These are phyloP conservation scores for Suillus tomentosus DNA, from an alignment of 768 basidiomycete genomes.

Conservation along the genomic window DNA sequence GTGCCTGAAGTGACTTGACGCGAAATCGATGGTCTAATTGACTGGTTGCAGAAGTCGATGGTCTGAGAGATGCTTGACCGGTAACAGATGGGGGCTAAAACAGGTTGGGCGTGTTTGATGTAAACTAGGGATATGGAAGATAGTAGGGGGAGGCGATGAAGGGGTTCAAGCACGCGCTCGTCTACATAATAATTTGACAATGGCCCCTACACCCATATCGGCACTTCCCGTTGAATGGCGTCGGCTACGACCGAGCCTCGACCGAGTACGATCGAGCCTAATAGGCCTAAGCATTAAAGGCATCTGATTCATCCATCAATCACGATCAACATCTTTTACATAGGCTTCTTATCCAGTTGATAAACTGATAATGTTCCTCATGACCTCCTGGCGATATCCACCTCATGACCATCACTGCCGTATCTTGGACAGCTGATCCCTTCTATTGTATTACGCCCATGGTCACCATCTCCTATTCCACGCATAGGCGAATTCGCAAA, in stretches of 20 bases:
- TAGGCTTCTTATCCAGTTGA: background rate
- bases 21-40: background rate
- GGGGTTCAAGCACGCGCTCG: slow-evolving; percentile 3
- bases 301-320: background rate
- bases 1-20: background rate
- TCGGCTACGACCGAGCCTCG: slow-evolving; percentile 4
- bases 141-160: slow-evolving; percentile 1
- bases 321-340: background rate
- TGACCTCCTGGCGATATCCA: background rate
- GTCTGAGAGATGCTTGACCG: background rate
- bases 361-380: background rate
- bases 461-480: background rate
- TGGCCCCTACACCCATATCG: slow-evolving; percentile 6
- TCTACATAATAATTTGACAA: slow-evolving; percentile 7
- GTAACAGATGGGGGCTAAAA: background rate
- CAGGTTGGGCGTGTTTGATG: background rate
- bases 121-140: slow-evolving; percentile 1
- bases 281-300: background rate
- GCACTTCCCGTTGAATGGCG: slow-evolving; percentile 2
- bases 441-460: background rate
- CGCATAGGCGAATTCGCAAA: background rate
- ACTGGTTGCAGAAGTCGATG: background rate
- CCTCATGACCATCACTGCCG: background rate
- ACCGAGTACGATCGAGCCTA: background rate
- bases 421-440: background rate